Conservation (phyloP, 1,284 basidiomycete genomes). For the Caloboletus firmus region DNA sequence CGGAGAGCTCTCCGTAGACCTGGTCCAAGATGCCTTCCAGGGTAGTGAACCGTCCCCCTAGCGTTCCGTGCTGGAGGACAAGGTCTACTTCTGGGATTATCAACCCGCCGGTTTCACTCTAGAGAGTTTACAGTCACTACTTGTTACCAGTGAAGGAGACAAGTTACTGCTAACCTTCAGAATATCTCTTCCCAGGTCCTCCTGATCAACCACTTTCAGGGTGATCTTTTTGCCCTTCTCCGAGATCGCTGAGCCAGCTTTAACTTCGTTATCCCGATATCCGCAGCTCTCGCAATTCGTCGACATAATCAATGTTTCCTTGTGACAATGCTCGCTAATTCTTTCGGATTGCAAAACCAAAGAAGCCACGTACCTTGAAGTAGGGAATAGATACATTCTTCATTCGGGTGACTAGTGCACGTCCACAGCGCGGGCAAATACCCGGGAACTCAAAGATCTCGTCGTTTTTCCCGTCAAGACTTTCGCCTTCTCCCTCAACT, state of each 20-base stretch:
- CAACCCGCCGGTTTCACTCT: constrained; percentile 93
- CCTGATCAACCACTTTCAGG: constrained; percentile 88
- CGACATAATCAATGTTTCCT: constrained; percentile 99
- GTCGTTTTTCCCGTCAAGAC: constrained; percentile 53
- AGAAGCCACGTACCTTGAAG: constrained; percentile 71
- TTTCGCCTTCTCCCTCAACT: constrained; percentile 26
- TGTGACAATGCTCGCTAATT: neutral
- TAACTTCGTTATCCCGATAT: constrained; percentile 97
- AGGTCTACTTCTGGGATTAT: constrained; percentile 95
- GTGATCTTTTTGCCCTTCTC: constrained; percentile 84
- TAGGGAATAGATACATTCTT: constrained; percentile 98
- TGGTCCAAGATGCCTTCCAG: constrained; percentile 94
- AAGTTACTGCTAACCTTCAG: constrained; percentile 64
- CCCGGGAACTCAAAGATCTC: constrained; percentile 92
- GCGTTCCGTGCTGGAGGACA: constrained; percentile 86
- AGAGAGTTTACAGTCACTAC: neutral
- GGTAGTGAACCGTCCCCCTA: constrained; percentile 98
- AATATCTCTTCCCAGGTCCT: constrained; percentile 93
- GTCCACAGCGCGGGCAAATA: constrained; percentile 87
- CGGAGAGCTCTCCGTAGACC: constrained; percentile 92
- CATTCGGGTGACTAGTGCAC: constrained; percentile 85
- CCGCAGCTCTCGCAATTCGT: constrained; percentile 95
- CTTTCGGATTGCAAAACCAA: neutral
- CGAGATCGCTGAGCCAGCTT: constrained; percentile 89
- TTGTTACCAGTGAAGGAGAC: neutral